Percentiles rank a stretch among this genome's conserved stretches.
Conservation (phyloP, 1,284 basidiomycete species). For the Neolentinus lepideus region DNA sequence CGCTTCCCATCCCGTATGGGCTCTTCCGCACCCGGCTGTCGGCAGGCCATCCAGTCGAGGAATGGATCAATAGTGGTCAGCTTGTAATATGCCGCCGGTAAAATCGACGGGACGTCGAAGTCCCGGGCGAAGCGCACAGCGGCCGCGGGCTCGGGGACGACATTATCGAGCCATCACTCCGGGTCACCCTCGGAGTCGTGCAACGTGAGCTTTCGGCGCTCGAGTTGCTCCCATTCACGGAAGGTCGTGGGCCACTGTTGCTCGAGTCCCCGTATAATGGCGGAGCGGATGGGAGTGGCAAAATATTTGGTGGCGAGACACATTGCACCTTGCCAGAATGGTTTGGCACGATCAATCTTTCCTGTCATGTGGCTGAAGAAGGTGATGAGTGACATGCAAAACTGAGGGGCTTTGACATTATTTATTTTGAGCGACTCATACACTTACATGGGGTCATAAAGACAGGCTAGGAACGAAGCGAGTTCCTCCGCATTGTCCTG, state of each 20-base stretch:
- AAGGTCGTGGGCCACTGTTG: neutral
- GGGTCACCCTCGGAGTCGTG: neutral
- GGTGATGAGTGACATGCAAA: neutral
- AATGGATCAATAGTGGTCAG: neutral
- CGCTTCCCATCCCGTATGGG: neutral
- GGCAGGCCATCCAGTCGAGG: neutral
- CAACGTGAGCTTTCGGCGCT: neutral
- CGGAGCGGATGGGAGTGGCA: neutral
- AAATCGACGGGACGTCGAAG: neutral
- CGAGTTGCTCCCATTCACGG: neutral
- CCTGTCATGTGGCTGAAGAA: neutral
- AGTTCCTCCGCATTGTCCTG: neutral
- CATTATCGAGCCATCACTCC: neutral
- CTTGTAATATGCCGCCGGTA: neutral
- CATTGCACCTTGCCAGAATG: neutral
- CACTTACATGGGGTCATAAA: neutral
- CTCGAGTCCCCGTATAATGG: neutral
- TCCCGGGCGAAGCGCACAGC: neutral
- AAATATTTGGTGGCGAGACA: neutral
- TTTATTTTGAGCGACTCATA: neutral
- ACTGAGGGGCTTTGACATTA: neutral
- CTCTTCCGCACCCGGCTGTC: neutral
- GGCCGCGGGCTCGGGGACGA: neutral
- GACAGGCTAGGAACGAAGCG: neutral
- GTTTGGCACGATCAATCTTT: neutral